Evolutionary conservation across 495 filamentous ascomycete species (phyloP).

Genomic region (Daldinia loculata): DNA sequence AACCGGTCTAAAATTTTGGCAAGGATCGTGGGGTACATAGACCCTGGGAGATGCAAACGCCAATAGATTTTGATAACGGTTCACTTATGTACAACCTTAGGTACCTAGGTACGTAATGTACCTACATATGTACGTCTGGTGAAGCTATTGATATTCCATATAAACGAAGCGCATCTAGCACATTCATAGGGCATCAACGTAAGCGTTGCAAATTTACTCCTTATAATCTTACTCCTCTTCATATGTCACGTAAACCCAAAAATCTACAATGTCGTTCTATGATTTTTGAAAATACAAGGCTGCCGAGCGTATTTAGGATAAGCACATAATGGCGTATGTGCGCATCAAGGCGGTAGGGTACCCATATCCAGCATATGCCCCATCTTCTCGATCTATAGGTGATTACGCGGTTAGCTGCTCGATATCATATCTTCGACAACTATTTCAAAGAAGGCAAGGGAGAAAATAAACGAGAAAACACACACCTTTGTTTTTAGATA

Average conservation of each 20-base stretch:
- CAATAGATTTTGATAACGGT: too few species aligned
- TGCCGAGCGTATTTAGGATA: neutral
- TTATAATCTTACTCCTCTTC: neutral
- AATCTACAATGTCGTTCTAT: neutral
- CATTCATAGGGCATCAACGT: too few species aligned
- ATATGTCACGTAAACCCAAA: neutral
- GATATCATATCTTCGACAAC: neutral
- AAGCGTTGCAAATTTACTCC: too few species aligned
- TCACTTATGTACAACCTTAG: too few species aligned
- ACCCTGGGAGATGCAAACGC: neutral
- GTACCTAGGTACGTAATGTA: too few species aligned
- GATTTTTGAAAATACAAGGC: neutral
- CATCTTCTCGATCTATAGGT: constrained; percentile 72
- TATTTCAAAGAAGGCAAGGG: neutral
- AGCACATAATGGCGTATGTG: neutral
- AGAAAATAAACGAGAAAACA: constrained; percentile 10
- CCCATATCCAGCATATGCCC: constrained; percentile 67
- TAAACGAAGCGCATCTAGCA: too few species aligned
- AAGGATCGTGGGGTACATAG: neutral
- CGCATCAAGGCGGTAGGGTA: constrained; percentile 14
- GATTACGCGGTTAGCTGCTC: neutral
- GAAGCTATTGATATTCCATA: too few species aligned
- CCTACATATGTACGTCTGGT: too few species aligned
- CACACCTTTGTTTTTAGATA: constrained; percentile 93
- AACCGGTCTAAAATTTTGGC: neutral